These are phyloP conservation scores for Tolypocladium pustulatum DNA, from an alignment of 2,329 filamentous ascomycete species.

Conservation along the genomic window DNA sequence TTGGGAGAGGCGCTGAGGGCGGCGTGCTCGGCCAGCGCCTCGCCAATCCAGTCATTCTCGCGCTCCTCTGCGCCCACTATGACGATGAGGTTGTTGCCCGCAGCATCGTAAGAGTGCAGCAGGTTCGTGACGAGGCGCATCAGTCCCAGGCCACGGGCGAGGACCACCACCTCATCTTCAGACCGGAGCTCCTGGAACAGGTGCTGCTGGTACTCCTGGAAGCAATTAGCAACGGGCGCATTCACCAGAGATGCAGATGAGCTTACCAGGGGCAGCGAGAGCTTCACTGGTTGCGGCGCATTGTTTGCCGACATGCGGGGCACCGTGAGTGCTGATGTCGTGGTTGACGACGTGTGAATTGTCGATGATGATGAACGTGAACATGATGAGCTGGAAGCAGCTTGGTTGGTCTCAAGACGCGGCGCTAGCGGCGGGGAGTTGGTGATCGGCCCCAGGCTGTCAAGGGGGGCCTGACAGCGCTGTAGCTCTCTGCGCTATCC, in stretches of 20 bases:
- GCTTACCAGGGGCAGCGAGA: slow-evolving; percentile 53
- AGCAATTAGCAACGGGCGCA: background rate
- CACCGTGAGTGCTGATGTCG: background rate
- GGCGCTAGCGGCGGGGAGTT: background rate
- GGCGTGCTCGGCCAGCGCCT: slow-evolving; percentile 90
- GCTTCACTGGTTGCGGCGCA: slow-evolving; percentile 62
- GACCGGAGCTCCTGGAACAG: slow-evolving; percentile 82
- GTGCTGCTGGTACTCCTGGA: slow-evolving; percentile 80
- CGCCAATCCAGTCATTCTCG: slow-evolving; percentile 95
- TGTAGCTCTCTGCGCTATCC: background rate
- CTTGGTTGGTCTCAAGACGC: background rate
- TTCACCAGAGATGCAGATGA: background rate
- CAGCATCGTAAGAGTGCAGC: slow-evolving; percentile 91
- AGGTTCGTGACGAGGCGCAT: slow-evolving; percentile 91
- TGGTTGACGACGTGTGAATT: background rate
- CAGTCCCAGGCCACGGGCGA: slow-evolving; percentile 85
- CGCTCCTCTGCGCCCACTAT: slow-evolving; percentile 82
- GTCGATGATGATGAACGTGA: background rate
- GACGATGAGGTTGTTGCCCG: slow-evolving; percentile 84
- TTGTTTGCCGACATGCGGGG: slow-evolving; percentile 40
- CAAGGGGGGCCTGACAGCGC: background rate
- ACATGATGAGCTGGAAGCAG: background rate
- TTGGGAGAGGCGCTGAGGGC: slow-evolving; percentile 75
- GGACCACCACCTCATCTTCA: slow-evolving; percentile 87
- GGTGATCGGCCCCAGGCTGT: background rate